Evolutionary conservation across 179 eudicot species (phyloP).

Genomic region (Drosera spatulata): DNA sequence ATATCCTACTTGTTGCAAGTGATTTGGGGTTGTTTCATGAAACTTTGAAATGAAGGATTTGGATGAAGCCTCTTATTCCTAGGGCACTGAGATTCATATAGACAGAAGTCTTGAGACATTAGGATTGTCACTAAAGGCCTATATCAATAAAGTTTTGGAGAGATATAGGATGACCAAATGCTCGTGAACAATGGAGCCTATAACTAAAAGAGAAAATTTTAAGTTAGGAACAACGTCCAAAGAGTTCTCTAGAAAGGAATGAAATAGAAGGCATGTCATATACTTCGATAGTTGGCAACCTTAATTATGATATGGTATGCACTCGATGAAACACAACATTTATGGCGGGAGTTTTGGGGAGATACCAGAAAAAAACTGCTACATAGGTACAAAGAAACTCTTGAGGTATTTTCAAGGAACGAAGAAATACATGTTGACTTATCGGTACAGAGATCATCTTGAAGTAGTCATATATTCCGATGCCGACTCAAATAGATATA

Average conservation of each 20-base stretch:
- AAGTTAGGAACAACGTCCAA: background rate
- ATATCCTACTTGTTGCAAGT: background rate
- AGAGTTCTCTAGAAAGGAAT: background rate
- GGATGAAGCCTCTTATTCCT: background rate
- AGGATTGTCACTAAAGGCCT: constrained; percentile 2
- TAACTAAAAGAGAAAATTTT: background rate
- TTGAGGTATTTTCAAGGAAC: background rate
- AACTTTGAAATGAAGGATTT: constrained; percentile 1
- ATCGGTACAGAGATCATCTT: background rate
- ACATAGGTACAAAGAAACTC: background rate
- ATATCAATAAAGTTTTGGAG: constrained; percentile 1
- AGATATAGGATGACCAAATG: background rate
- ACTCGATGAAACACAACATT: background rate
- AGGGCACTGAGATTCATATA: background rate
- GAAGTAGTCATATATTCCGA: background rate
- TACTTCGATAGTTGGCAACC: background rate
- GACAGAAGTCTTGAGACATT: background rate
- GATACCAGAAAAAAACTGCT: background rate
- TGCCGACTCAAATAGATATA: background rate
- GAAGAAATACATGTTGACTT: background rate
- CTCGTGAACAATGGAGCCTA: background rate
- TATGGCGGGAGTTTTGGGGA: background rate
- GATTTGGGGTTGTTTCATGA: background rate
- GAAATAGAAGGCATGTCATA: background rate
- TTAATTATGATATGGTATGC: background rate